Evolutionary conservation across 116 monocot species (phyloP).

Genomic region (Cymodocea nodosa): DNA sequence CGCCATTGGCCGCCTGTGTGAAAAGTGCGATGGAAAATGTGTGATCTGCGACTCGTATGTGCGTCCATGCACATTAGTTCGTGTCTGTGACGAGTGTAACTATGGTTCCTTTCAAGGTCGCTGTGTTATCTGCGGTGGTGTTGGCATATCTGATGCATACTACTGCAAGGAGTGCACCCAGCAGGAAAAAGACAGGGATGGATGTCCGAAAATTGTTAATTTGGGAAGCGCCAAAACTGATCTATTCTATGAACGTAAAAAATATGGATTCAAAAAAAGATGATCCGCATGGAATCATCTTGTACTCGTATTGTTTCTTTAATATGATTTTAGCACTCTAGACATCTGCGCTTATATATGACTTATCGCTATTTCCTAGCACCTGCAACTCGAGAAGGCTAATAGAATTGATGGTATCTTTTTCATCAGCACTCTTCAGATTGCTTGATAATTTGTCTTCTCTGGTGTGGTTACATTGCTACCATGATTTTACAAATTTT

Average conservation of each 20-base stretch:
- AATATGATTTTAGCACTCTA: no score
- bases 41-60: constrained; percentile 46
- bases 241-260: constrained; percentile 47
- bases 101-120: constrained; percentile 43
- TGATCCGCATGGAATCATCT: constrained; percentile 3
- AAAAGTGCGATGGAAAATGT: constrained; percentile 42
- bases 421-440: no score
- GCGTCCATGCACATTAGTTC: constrained; percentile 36
- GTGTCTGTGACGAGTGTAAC: constrained; percentile 45
- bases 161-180: constrained; percentile 51
- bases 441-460: no score
- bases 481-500: no score
- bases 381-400: no score
- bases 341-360: no score
- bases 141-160: constrained; percentile 46
- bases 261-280: constrained; percentile 50
- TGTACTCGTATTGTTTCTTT: neutral
- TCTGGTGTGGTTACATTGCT: no score
- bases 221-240: constrained; percentile 42
- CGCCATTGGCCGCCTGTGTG: constrained; percentile 41
- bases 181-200: constrained; percentile 44
- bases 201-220: constrained; percentile 44
- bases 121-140: constrained; percentile 46
- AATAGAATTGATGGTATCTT: no score
- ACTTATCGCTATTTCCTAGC: no score